A percentile compares a stretch with the other conserved stretches of the same genome.
Conservation (phyloP, 495 filamentous ascomycete species). For the Sporormia fimetaria region DNA sequence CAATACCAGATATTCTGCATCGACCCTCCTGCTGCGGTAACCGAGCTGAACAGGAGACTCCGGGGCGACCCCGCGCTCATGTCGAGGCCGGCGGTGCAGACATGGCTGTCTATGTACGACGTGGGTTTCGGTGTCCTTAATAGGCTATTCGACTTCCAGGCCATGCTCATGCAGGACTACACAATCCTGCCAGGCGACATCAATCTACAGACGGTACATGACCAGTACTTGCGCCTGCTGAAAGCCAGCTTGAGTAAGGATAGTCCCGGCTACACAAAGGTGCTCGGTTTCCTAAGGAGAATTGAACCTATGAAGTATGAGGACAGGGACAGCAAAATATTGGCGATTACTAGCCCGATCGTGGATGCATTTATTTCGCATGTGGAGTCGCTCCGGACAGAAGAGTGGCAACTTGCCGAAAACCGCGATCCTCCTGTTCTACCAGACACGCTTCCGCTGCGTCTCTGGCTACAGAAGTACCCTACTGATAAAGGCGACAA, state of each 20-base stretch:
- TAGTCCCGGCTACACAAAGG: too few species aligned
- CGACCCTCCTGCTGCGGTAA: not conserved
- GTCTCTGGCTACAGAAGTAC: constrained; percentile 28
- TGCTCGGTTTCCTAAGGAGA: too few species aligned
- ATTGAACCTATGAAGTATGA: not conserved
- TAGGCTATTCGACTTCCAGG: not conserved
- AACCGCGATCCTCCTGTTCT: constrained; percentile 15
- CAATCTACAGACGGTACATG: too few species aligned
- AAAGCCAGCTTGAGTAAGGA: too few species aligned
- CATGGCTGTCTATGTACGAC: constrained; percentile 3
- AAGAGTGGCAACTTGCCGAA: constrained; percentile 14
- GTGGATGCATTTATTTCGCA: constrained; percentile 20
- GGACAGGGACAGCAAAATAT: constrained; percentile 1
- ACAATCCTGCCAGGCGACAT: too few species aligned
- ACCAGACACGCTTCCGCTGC: constrained; percentile 24
- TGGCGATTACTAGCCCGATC: constrained; percentile 9
- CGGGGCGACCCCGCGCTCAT: not conserved
- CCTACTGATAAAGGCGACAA: too few species aligned
- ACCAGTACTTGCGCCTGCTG: constrained; percentile 1
- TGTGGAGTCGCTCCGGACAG: constrained; percentile 11
- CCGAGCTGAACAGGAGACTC: constrained; percentile 3
- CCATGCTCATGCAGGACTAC: not conserved
- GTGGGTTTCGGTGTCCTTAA: not conserved
- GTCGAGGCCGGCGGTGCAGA: not conserved
- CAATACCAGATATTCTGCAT: constrained; percentile 6